These are phyloP conservation scores for Aspergillus sp. DNA, from an alignment of 2,329 filamentous ascomycete genomes.

Conservation along the genomic window DNA sequence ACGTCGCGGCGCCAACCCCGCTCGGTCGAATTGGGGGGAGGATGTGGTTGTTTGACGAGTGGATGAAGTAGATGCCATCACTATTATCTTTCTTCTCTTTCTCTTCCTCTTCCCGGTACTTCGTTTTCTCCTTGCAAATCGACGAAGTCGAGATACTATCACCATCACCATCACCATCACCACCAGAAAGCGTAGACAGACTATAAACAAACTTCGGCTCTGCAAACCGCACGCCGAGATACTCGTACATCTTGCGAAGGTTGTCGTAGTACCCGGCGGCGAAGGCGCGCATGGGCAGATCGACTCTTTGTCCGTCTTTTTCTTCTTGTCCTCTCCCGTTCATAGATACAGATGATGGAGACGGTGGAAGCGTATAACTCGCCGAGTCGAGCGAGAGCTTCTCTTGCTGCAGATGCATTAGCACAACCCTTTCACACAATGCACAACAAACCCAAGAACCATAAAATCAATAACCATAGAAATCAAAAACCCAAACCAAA, in stretches of 20 bases:
- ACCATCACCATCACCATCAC: background rate
- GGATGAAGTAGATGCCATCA: conserved; percentile 6
- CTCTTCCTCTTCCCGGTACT: background rate
- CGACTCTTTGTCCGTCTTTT: conserved; percentile 33
- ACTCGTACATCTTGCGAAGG: conserved; percentile 56
- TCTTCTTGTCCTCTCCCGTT: background rate
- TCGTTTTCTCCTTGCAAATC: background rate
- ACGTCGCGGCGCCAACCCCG: background rate
- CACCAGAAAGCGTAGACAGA: conserved; percentile 40
- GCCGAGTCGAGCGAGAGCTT: conserved; percentile 11
- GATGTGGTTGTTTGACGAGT: conserved; percentile 16
- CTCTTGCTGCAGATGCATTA: conserved; percentile 8
- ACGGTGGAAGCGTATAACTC: conserved; percentile 1
- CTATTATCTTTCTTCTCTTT: background rate
- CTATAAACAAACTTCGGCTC: conserved; percentile 53
- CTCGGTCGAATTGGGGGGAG: conserved; percentile 12
- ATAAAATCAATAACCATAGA: no score
- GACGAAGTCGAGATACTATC: background rate
- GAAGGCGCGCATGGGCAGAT: conserved; percentile 55
- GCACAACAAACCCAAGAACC: background rate
- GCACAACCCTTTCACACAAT: background rate
- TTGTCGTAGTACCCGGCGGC: conserved; percentile 56
- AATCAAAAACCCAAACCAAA: no score
- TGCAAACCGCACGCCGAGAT: conserved; percentile 53
- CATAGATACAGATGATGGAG: background rate